Evolutionary conservation across 345 rosid species (phyloP).

Genomic region (Laguncularia racemosa): DNA sequence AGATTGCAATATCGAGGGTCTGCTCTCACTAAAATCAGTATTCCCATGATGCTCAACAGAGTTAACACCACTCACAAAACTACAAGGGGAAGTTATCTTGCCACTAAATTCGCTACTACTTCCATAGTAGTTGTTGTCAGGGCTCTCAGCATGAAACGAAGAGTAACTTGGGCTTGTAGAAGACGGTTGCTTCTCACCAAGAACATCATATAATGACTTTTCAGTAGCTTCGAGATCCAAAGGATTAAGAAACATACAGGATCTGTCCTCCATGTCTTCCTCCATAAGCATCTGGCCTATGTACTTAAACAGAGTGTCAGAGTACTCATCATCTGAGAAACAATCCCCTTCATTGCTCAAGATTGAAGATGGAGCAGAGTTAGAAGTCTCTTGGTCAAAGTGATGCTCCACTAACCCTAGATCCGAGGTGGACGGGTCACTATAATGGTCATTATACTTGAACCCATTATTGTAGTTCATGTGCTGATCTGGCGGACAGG

Average conservation of each 20-base stretch:
- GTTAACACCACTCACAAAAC: slow-evolving; percentile 15
- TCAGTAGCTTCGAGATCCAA: slow-evolving; percentile 51
- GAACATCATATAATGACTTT: slow-evolving; percentile 37
- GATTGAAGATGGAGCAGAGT: slow-evolving; percentile 2
- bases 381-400: slow-evolving; percentile 15
- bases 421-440: slow-evolving; percentile 26
- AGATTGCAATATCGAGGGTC: slow-evolving; percentile 18
- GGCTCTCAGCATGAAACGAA: slow-evolving; percentile 15
- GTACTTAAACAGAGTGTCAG: slow-evolving; percentile 41
- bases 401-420: slow-evolving; percentile 16
- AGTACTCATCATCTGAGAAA: slow-evolving; percentile 44
- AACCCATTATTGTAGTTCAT: slow-evolving; percentile 2
- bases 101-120: slow-evolving; percentile 17
- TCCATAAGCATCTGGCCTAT: slow-evolving; percentile 59
- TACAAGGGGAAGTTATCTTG: slow-evolving; percentile 15
- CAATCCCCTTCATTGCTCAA: slow-evolving; percentile 24
- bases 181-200: slow-evolving; percentile 22
- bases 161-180: background rate
- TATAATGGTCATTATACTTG: background rate
- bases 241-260: slow-evolving; percentile 34
- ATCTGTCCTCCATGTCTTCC: slow-evolving; percentile 43
- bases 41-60: slow-evolving; percentile 39
- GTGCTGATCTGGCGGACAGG: slow-evolving; percentile 22
- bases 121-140: slow-evolving; percentile 14
- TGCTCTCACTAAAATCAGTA: slow-evolving; percentile 30